Evolutionary conservation across 345 rosid genomes (phyloP), one percentile per base, ranked within the genome.

Genomic region (Lumnitzera littorea): DNA sequence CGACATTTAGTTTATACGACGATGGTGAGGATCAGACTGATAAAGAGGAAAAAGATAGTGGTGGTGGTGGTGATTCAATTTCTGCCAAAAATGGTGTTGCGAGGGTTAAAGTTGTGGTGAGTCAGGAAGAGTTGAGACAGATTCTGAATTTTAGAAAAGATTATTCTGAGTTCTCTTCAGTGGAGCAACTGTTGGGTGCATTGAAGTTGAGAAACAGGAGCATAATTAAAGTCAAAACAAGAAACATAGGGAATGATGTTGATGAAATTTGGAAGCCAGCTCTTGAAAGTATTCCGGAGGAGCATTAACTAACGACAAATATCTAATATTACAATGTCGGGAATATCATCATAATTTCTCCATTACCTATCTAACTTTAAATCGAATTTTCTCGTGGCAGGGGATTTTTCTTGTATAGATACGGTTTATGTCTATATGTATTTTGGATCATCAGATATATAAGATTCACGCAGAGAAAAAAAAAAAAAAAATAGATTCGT

Each of bases 201-300:
- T 56, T 75, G 75, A 76, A 60, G 72, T 67, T 70, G 66, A 83
- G 85, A 59, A 73, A 73, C 8, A 71, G 60, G 48, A 52, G 67
- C 64, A 36, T 63, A 24, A 43, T 20, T 8, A 60, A 52, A 54
- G 63, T 9, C 43, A 36, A 36, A 36, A 36, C 43, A 36, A 36
- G 1, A 52, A 8, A 46, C 56, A 48, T 59, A 31, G 58, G 15
- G 13, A 17, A 62, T 10, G 51, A 53, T 17, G 58, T 43, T 1
- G 73, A 16, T 12, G 24, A 20, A 20, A 24, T 36, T 15, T 81
- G 87, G 91, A 86, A 78, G 73, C 91, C 85, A 12, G 56, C 68
- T 50, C 71, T 86, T 67, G 88, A 79, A 64, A 79, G 79, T 73
- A 86, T 86, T 62, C 92, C 88, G 0, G 92, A 86, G 61, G 74